Evolutionary conservation across 2,329 filamentous ascomycete genomes (phyloP), one percentile per base, ranked within the genome.

Genomic region (Hymenoscyphus fraxineus): DNA sequence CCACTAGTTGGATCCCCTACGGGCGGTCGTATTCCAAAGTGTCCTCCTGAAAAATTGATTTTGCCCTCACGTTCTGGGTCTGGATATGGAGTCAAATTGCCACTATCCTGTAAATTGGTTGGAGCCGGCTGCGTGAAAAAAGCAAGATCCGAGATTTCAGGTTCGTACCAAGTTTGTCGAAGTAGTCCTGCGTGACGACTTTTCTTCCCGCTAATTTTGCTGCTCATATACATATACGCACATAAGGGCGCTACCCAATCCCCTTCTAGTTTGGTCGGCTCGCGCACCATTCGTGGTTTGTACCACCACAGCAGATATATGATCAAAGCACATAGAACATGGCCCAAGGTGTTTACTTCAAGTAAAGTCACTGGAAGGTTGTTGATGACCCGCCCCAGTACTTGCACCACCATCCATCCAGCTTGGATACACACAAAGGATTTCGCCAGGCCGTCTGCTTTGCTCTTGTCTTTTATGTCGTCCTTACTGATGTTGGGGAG

Each of bases 331-430:
- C 65, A 66, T n/a, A 66, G 16, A 16, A 64, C 70, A 64, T 75
- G 73, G 15, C 69, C 65, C 7, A 74, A 38, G 5, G 69, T 73
- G 59, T 75, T 72, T 35, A 74, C 66, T 60, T 75, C 73, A 5
- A 74, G 59, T 7, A 74, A 40, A 2, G 70, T 68, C n/a, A 73
- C 64, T 1, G 73, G 70, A 32, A 74, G 66, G 1, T 63, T 44
- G 6, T 58, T 54, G 15, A 62, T 63, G n/a, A 73, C 64, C 38
- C 73, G 65, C 16, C 60, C 65, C 35, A 71, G 44, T 22, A 68
- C 65, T 64, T 75, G 71, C 7, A 72, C 56, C 22, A 73, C 63
- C 32, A 73, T 69, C 65, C 68, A 73, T 13, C 59, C 65, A 6
- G 72, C 72, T 64, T 74, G 72, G 7, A 73, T 39, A 57, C 67